A percentile compares a stretch with the other conserved stretches of the same genome.
Evolutionary conservation across 257 asterid species (phyloP).

Genomic region (Capsicum rhomboideum): DNA sequence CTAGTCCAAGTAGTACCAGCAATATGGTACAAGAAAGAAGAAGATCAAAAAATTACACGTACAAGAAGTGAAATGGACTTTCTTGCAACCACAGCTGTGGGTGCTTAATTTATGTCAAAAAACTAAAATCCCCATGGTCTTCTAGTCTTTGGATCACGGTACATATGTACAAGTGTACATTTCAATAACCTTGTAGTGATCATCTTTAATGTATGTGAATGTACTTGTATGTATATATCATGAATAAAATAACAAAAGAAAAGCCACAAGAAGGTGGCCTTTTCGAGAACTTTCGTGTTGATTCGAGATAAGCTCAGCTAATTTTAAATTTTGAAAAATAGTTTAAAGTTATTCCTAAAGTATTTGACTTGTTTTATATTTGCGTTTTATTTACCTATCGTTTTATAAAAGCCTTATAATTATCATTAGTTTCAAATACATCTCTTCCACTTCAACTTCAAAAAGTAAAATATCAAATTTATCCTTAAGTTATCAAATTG

Average conservation of each 20-base stretch:
- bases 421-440: too few species aligned
- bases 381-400: too few species aligned
- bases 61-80: slow-evolving; percentile 45
- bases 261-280: neutral
- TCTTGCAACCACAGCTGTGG: slow-evolving; percentile 41
- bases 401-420: too few species aligned
- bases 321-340: neutral
- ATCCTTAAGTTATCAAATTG: too few species aligned
- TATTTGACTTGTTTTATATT: too few species aligned
- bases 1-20: slow-evolving; percentile 60
- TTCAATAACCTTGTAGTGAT: neutral
- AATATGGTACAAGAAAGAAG: slow-evolving; percentile 49
- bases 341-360: neutral
- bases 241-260: neutral
- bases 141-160: neutral
- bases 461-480: too few species aligned
- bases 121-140: too few species aligned
- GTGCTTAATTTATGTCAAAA: slow-evolving; percentile 33
- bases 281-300: neutral
- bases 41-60: slow-evolving; percentile 14
- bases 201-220: neutral
- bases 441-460: too few species aligned
- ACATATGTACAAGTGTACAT: neutral
- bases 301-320: neutral
- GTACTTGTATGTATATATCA: neutral